A percentile compares a stretch with the other conserved stretches of the same genome.
Conservation (phyloP, 306 rosid genomes). For the Malus fusca region DNA sequence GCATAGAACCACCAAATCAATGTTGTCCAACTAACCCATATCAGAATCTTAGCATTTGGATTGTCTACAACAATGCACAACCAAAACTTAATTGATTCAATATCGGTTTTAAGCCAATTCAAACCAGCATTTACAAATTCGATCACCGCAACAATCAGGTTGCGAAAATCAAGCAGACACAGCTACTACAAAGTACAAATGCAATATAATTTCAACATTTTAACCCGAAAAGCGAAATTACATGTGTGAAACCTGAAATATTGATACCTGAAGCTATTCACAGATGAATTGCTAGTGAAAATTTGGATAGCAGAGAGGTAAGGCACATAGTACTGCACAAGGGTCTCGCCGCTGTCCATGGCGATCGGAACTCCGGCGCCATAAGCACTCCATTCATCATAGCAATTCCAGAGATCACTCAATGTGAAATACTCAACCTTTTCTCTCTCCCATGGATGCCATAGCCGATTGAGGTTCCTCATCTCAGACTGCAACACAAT, state of each 20-base stretch:
- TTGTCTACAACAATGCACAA: not conserved
- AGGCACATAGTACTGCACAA: constrained; percentile 90
- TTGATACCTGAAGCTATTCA: constrained; percentile 48
- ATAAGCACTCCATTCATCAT: constrained; percentile 90
- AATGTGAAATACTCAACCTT: constrained; percentile 67
- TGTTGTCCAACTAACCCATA: not conserved
- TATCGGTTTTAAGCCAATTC: not conserved
- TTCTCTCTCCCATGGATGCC: constrained; percentile 96
- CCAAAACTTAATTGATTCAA: not conserved
- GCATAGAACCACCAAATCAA: not conserved
- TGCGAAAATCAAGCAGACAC: not conserved
- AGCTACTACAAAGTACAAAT: not conserved
- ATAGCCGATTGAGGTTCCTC: constrained; percentile 66
- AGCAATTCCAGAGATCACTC: constrained; percentile 79
- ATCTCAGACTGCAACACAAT: constrained; percentile 48
- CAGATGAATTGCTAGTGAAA: constrained; percentile 58
- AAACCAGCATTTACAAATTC: not conserved
- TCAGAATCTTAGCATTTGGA: not conserved
- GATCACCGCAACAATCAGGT: not conserved
- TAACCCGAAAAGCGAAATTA: not conserved
- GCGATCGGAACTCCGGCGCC: constrained; percentile 84
- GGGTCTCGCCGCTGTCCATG: constrained; percentile 60
- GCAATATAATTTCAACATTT: not conserved
- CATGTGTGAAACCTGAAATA: not conserved
- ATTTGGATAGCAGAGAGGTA: constrained; percentile 95